Percentiles rank a stretch among this genome's conserved stretches.
Evolutionary conservation across 108 stramenopile genomes (phyloP).

Genomic region (Fragilaria crotonensis): DNA sequence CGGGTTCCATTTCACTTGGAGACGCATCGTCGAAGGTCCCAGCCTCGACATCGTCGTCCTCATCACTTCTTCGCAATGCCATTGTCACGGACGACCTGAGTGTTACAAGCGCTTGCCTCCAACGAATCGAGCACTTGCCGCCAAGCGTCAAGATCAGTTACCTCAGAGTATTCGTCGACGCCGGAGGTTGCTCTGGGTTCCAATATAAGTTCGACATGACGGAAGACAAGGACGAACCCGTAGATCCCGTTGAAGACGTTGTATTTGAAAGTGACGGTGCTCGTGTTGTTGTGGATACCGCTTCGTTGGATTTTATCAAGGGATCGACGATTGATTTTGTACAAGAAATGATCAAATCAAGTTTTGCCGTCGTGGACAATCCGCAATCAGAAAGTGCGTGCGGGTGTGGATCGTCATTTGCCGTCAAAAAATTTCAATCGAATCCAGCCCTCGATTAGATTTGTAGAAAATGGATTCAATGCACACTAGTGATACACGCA

Average conservation of each 20-base stretch:
- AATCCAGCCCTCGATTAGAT: constrained; percentile 78
- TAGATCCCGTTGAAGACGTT: constrained; percentile 55
- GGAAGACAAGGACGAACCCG: constrained; percentile 43
- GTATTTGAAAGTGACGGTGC: constrained; percentile 25
- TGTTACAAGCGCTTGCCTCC: constrained; percentile 28
- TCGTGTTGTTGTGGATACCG: constrained; percentile 58
- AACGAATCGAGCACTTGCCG: constrained; percentile 21
- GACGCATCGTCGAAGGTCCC: no score
- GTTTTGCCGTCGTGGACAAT: constrained; percentile 92
- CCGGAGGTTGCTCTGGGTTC: constrained; percentile 86
- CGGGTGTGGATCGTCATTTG: constrained; percentile 96
- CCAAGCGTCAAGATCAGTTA: constrained; percentile 18
- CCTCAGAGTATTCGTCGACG: constrained; percentile 80
- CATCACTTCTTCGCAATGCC: no score
- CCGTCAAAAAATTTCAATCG: constrained; percentile 89
- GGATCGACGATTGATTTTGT: constrained; percentile 94
- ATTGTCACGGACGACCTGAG: constrained; percentile 8
- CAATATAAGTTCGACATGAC: constrained; percentile 77
- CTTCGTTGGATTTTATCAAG: constrained; percentile 73
- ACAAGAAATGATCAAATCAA: constrained; percentile 92
- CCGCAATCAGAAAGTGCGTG: constrained; percentile 95
- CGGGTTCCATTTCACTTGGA: no score
- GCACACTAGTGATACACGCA: no score
- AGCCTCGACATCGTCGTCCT: no score
- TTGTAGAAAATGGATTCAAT: no score